Evolutionary conservation across 2,329 filamentous ascomycete genomes (phyloP), one percentile per base, ranked within the genome.

Genomic region (Botrytis paeoniae): DNA sequence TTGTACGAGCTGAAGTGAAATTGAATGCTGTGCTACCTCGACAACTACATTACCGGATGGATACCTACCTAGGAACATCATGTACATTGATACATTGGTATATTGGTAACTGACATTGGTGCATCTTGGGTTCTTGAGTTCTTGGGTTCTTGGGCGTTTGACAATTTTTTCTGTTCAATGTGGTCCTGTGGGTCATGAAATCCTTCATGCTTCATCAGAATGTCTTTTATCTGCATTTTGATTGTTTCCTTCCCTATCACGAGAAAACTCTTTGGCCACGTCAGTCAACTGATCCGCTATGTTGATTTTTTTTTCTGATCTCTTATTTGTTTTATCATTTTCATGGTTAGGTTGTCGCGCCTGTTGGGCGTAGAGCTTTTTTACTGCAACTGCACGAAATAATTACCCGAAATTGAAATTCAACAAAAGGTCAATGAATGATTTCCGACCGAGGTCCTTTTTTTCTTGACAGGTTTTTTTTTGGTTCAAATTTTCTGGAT

Each of bases 221-320:
- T 57, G 35, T 6, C 37, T 5, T 68, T 29, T n/a, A 32, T 68
- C 48, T 68, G 35, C 65, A 62, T 62, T 62, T 39, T 39, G 25
- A 41, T 57, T 32, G 48, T 54, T n/a, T 57, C 65, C 10, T 57
- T 68, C 65, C 65, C 65, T 68, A 68, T 68, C 48, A 54, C 29
- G 32, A 57, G 65, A 54, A 68, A 68, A 68, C 29, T 68, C 65
- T 68, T 68, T 37, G n/a, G 65, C 65, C 65, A 68, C 65, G 65
- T 68, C 65, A 68, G 65, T 57, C 32, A 57, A 35, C n/a, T 37
- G 48, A 37, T 68, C 65, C 65, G 65, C 48, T 41, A 32, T 57
- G 25, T 37, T 41, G 65, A 68, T 41, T 57, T 41, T 43, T n/a
- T 37, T 37, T 57, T 29, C 35, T 14, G 14, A 41, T 18, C 9